phyloP scores from a whole-genome alignment of 2,329 filamentous ascomycete species.

The Sporothrix humicola region DNA sequence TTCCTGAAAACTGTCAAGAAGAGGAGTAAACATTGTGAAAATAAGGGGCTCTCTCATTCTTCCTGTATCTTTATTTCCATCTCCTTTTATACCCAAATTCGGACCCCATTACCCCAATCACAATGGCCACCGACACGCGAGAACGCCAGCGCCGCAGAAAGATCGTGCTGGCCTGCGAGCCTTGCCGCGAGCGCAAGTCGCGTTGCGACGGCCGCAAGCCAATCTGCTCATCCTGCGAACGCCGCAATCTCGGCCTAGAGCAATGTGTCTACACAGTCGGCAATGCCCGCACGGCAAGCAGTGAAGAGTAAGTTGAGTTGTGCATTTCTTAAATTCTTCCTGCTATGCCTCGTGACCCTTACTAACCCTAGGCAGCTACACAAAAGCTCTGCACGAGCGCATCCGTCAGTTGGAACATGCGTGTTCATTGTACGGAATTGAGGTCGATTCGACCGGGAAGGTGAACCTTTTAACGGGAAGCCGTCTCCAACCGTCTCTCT shows the following conservation, averaged over 20 bases:
- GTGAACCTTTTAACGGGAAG: neutral
- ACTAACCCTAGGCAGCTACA: conserved; percentile 28
- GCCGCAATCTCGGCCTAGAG: conserved; percentile 40
- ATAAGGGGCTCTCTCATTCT: neutral
- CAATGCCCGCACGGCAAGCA: conserved; percentile 33
- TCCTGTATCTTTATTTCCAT: neutral
- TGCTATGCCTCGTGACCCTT: neutral
- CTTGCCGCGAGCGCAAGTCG: conserved; percentile 50
- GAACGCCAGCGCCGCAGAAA: conserved; percentile 36
- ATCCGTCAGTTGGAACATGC: conserved; percentile 34
- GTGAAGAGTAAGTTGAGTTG: conserved; percentile 30
- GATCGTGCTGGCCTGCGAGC: conserved; percentile 51
- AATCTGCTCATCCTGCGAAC: conserved; percentile 51
- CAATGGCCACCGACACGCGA: conserved; percentile 29
- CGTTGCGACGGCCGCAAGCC: conserved; percentile 53
- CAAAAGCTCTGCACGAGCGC: conserved; percentile 35
- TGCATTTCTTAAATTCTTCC: neutral
- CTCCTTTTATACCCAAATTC: neutral
- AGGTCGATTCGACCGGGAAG: conserved; percentile 25
- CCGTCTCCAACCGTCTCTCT: neutral
- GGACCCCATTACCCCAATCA: neutral
- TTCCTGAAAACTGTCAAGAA: neutral
- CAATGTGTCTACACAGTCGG: conserved; percentile 34
- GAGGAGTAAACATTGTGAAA: neutral
- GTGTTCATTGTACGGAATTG: conserved; percentile 32